Conservation (phyloP, 495 filamentous ascomycete species). For the Podospora comata region DNA sequence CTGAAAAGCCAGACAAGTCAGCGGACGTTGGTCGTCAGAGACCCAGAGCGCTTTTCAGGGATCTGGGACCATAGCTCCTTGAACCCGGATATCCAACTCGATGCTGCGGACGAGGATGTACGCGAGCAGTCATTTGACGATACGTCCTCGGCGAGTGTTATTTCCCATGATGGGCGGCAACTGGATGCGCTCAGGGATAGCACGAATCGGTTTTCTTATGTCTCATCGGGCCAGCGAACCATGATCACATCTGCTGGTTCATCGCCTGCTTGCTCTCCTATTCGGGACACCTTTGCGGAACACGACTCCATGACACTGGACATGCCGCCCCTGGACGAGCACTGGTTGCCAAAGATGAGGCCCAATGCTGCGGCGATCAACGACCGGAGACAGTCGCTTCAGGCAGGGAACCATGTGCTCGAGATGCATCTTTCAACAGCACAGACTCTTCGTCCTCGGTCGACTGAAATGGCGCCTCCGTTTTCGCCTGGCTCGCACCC, state of each 20-base stretch:
- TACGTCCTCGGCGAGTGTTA: slow-evolving; percentile 47
- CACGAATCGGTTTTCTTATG: slow-evolving; percentile 58
- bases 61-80: slow-evolving; percentile 31
- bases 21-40: slow-evolving; percentile 49
- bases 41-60: slow-evolving; percentile 46
- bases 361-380: slow-evolving; percentile 53
- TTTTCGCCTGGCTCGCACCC: slow-evolving; percentile 21
- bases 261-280: slow-evolving; percentile 50
- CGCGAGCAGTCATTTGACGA: slow-evolving; percentile 39
- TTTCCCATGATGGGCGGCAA: slow-evolving; percentile 49
- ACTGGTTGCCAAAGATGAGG: slow-evolving; percentile 39
- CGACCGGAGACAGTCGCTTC: slow-evolving; percentile 52
- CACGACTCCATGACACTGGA: slow-evolving; percentile 33
- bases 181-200: slow-evolving; percentile 50
- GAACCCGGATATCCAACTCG: slow-evolving; percentile 23
- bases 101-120: slow-evolving; percentile 26
- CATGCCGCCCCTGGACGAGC: slow-evolving; percentile 27
- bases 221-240: slow-evolving; percentile 58
- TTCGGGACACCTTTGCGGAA: slow-evolving; percentile 43
- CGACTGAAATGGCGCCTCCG: slow-evolving; percentile 22
- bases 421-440: slow-evolving; percentile 36
- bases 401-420: slow-evolving; percentile 43
- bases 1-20: slow-evolving; percentile 50
- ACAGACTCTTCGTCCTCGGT: slow-evolving; percentile 27
- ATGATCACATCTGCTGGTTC: slow-evolving; percentile 53